Conservation (phyloP, 805 yeast species). For the Candida ulmi region DNA sequence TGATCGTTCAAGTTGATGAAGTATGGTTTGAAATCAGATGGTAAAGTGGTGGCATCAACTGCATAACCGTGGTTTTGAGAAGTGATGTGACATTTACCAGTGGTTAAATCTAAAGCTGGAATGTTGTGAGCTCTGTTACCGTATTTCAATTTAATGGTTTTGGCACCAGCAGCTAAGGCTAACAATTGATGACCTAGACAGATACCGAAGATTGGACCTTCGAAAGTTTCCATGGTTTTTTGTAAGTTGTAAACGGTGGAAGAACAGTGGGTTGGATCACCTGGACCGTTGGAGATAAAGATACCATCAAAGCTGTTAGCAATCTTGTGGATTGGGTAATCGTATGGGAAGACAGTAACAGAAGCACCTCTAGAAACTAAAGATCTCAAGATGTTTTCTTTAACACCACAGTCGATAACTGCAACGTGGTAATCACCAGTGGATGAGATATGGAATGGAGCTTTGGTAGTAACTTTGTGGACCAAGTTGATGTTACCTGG, state of each 20-base stretch:
- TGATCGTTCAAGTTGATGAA: conserved; percentile 92
- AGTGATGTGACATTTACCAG: conserved; percentile 95
- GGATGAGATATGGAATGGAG: conserved; percentile 84
- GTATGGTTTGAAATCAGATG: conserved; percentile 75
- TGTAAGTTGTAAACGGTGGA: conserved; percentile 70
- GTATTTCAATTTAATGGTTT: conserved; percentile 86
- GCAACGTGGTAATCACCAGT: conserved; percentile 73
- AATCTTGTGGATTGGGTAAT: conserved; percentile 86
- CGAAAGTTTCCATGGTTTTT: conserved; percentile 56
- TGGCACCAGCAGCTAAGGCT: conserved; percentile 93
- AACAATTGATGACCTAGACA: conserved; percentile 96
- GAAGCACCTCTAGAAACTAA: conserved; percentile 93
- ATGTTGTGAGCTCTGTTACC: conserved; percentile 99
- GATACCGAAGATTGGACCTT: conserved; percentile 93
- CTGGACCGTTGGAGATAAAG: conserved; percentile 94
- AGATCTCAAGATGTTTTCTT: conserved; percentile 93
- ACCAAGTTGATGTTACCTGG: conserved; percentile 90
- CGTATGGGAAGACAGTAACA: conserved; percentile 93
- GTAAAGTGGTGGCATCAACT: conserved; percentile 76
- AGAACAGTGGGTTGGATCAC: conserved; percentile 91
- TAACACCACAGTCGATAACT: conserved; percentile 96
- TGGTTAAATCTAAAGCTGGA: conserved; percentile 84
- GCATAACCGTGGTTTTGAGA: conserved; percentile 99
- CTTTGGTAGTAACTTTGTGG: conserved; percentile 89
- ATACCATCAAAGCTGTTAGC: conserved; percentile 93